A percentile compares a stretch with the other conserved stretches of the same genome.
phyloP scores from a whole-genome alignment of 129 eudicot genomes.

The Centaurea solstitialis region DNA sequence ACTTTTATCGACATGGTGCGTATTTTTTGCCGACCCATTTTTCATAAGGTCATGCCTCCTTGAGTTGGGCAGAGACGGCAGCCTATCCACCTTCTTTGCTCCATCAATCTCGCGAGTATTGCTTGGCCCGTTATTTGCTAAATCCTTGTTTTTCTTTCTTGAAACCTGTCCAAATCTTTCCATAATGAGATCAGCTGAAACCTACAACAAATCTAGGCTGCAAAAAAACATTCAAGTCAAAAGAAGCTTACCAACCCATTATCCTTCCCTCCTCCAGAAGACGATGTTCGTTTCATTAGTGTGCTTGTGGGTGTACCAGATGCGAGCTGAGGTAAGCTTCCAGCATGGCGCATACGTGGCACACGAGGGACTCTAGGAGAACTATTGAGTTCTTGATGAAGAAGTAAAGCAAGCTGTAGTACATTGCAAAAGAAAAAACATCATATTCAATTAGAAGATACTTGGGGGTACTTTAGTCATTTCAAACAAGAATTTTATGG shows the following conservation, averaged over 20 bases:
- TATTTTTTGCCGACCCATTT: conserved; percentile 38
- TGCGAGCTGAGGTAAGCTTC: conserved; percentile 86
- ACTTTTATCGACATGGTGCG: conserved; percentile 33
- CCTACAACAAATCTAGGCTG: not conserved
- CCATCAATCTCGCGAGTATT: conserved; percentile 51
- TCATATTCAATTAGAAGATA: not conserved
- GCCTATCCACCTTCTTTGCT: conserved; percentile 50
- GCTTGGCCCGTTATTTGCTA: conserved; percentile 48
- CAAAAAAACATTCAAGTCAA: not conserved
- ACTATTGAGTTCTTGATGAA: conserved; percentile 97
- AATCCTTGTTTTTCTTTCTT: conserved; percentile 68
- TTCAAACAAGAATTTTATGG: not conserved
- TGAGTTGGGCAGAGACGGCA: conserved; percentile 36
- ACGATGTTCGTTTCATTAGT: conserved; percentile 64
- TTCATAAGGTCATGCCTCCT: conserved; percentile 55
- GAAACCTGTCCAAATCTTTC: conserved; percentile 18
- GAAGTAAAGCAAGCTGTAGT: conserved; percentile 87
- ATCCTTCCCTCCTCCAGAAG: conserved; percentile 71
- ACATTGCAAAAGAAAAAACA: conserved; percentile 2
- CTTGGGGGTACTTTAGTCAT: not conserved
- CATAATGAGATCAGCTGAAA: not conserved
- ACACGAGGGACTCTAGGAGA: conserved; percentile 92
- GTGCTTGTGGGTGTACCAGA: conserved; percentile 60
- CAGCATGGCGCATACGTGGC: conserved; percentile 95
- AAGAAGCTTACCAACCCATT: conserved; percentile 46